A percentile compares a stretch with the other conserved stretches of the same genome.
These are phyloP conservation scores for Heterobasidion annosum DNA, from an alignment of 1,284 basidiomycete genomes.

Conservation along the genomic window DNA sequence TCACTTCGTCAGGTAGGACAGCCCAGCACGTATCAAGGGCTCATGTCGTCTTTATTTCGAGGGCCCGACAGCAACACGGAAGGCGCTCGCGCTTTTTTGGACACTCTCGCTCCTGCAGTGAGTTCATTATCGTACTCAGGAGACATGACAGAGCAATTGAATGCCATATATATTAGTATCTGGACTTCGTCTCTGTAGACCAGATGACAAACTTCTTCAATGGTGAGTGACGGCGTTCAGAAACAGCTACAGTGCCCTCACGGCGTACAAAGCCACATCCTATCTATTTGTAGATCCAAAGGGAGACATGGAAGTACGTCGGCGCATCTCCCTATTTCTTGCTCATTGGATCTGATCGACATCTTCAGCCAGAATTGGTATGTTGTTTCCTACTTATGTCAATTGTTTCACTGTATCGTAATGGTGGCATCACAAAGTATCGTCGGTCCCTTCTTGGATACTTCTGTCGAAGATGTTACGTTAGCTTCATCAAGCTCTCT, in stretches of 20 bases:
- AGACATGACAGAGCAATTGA: neutral
- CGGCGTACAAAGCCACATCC: constrained; percentile 29
- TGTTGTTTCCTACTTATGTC: constrained; percentile 3
- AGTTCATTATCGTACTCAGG: constrained; percentile 7
- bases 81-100: constrained; percentile 16
- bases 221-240: constrained; percentile 25
- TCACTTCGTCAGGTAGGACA: neutral
- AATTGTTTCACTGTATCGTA: neutral
- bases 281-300: constrained; percentile 38
- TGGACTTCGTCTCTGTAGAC: constrained; percentile 42
- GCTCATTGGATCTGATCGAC: neutral
- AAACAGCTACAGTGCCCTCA: constrained; percentile 1
- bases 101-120: constrained; percentile 36
- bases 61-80: constrained; percentile 18
- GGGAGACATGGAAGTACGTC: constrained; percentile 7
- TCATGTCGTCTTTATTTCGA: constrained; percentile 2
- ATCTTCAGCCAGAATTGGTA: constrained; percentile 13
- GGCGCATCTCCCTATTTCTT: neutral
- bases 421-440: constrained; percentile 23
- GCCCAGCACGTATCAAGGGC: neutral
- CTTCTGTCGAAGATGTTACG: constrained; percentile 65
- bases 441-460: constrained; percentile 75
- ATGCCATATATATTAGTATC: constrained; percentile 24
- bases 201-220: constrained; percentile 55
- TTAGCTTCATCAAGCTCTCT: constrained; percentile 67